Percentiles rank a stretch among this genome's conserved stretches.
Evolutionary conservation across 495 filamentous ascomycete genomes (phyloP).

Genomic region (Penicillium longicatenatum): DNA sequence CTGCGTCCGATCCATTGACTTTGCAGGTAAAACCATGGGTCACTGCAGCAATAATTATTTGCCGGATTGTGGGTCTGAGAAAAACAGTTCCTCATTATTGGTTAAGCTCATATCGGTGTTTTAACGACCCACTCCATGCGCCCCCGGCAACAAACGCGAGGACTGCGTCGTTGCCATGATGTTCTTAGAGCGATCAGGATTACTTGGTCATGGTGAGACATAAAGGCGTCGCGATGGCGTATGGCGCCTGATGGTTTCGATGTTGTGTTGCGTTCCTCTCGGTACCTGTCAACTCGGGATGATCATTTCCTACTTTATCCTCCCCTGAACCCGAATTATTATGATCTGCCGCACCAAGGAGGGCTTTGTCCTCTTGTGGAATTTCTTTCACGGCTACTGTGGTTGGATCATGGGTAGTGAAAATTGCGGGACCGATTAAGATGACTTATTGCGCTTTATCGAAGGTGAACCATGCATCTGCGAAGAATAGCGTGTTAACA

Average conservation of each 20-base stretch:
- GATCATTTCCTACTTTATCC: background rate
- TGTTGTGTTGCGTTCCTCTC: background rate
- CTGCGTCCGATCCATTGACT: background rate
- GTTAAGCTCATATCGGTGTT: background rate
- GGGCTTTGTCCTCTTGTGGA: background rate
- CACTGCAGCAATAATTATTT: background rate
- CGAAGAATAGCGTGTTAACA: background rate
- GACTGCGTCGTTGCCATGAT: background rate
- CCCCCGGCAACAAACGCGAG: background rate
- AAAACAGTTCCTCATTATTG: background rate
- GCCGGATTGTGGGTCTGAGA: background rate
- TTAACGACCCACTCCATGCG: background rate
- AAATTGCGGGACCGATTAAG: background rate
- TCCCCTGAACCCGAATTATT: slow-evolving; percentile 1
- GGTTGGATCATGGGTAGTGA: background rate
- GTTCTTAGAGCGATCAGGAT: background rate
- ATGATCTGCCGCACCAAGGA: background rate
- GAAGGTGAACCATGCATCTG: background rate
- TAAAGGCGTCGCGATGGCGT: background rate
- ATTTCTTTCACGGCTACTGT: background rate
- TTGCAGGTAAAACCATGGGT: background rate
- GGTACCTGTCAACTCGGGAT: background rate
- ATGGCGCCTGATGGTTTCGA: background rate
- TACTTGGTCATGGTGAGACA: background rate
- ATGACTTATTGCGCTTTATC: background rate